A percentile compares a stretch with the other conserved stretches of the same genome.
Evolutionary conservation across 352 stramenopile genomes (phyloP).

Genomic region (Albugo laibachii): DNA sequence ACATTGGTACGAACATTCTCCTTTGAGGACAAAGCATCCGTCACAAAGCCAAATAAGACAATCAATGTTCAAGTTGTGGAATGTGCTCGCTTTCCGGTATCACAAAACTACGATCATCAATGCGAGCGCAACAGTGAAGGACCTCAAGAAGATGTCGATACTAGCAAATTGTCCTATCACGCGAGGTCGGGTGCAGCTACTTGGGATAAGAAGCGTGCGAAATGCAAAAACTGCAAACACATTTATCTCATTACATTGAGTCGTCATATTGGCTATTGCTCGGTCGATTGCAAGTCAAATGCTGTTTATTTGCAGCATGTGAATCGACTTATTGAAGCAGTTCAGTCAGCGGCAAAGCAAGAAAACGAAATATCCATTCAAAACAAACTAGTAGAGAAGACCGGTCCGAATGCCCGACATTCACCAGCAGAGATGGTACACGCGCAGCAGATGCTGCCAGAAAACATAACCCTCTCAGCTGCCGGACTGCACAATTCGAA

Average conservation of each 20-base stretch:
- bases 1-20: too few species aligned
- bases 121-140: too few species aligned
- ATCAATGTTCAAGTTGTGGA: too few species aligned
- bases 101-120: too few species aligned
- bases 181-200: background rate
- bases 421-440: background rate
- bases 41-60: too few species aligned
- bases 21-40: too few species aligned
- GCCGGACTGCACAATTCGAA: background rate
- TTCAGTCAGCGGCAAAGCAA: conserved; percentile 42
- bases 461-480: conserved; percentile 1
- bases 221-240: conserved; percentile 64
- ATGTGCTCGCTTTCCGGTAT: too few species aligned
- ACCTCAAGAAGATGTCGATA: too few species aligned
- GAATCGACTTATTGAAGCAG: conserved; percentile 56
- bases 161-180: too few species aligned
- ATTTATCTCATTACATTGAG: conserved; percentile 79
- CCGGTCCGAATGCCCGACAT: conserved; percentile 6
- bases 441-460: conserved; percentile 2
- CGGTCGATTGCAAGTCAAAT: conserved; percentile 79
- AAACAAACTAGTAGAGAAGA: conserved; percentile 1
- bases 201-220: conserved; percentile 75
- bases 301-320: conserved; percentile 65
- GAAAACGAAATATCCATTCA: conserved; percentile 13
- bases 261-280: conserved; percentile 53